phyloP scores from a whole-genome alignment of 1,284 basidiomycete species.

The Bondarzewia mesenterica region DNA sequence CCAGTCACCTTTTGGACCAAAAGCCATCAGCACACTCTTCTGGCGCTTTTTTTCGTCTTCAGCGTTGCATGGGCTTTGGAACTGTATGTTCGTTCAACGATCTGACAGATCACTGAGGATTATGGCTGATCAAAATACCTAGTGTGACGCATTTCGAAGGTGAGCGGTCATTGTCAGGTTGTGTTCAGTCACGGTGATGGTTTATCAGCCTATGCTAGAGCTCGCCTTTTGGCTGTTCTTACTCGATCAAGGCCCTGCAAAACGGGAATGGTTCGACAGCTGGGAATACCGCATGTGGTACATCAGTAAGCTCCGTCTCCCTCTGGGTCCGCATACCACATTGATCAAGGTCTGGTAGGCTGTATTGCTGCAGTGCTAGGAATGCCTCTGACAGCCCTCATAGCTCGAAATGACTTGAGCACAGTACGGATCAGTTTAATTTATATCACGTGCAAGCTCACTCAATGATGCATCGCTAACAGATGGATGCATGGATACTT shows the following conservation, averaged over 20 bases:
- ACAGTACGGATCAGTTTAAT: conserved; percentile 31
- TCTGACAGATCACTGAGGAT: background rate
- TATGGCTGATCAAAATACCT: background rate
- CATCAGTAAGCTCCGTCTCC: conserved; percentile 25
- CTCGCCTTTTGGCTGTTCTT: conserved; percentile 73
- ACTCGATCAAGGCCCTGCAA: conserved; percentile 58
- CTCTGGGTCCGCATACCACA: conserved; percentile 3
- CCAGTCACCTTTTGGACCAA: conserved; percentile 42
- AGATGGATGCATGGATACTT: conserved; percentile 66
- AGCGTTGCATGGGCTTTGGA: conserved; percentile 66
- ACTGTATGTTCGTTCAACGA: conserved; percentile 47
- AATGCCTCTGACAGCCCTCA: conserved; percentile 57
- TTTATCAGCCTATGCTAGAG: no score
- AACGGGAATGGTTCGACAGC: conserved; percentile 57
- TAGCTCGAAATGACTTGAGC: conserved; percentile 46
- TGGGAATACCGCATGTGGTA: conserved; percentile 31
- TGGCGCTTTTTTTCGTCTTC: conserved; percentile 60
- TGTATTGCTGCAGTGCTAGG: conserved; percentile 54
- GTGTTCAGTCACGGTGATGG: no score
- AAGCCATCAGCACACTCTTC: conserved; percentile 30
- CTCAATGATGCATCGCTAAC: background rate
- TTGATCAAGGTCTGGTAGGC: conserved; percentile 29
- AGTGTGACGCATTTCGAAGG: conserved; percentile 81
- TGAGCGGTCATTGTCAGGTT: no score
- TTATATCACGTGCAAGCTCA: background rate